Percentiles rank a stretch among this genome's conserved stretches.
phyloP scores from a whole-genome alignment of 1,284 basidiomycete genomes.

The Naganishia albida region DNA sequence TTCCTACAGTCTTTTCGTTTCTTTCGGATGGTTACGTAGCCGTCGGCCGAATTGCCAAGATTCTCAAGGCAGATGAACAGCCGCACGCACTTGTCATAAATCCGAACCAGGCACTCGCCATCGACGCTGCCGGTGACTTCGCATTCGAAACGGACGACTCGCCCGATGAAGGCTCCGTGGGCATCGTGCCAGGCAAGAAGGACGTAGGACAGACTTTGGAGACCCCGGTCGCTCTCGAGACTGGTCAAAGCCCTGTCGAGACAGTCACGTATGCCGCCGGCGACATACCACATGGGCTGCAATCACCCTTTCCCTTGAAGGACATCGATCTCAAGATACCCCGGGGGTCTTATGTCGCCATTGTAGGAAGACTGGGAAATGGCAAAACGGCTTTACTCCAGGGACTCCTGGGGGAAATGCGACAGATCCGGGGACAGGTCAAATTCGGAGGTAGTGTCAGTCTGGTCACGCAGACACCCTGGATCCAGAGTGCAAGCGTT shows the following conservation, averaged over 20 bases:
- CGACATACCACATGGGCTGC: not conserved
- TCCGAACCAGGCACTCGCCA: slow-evolving; percentile 56
- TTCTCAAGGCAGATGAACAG: slow-evolving; percentile 66
- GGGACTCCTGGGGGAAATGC: slow-evolving; percentile 74
- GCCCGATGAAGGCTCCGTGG: not conserved
- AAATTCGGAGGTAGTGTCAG: slow-evolving; percentile 65
- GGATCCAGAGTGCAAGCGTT: slow-evolving; percentile 71
- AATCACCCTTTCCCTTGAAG: slow-evolving; percentile 60
- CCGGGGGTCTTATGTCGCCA: slow-evolving; percentile 41
- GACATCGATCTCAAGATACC: slow-evolving; percentile 65
- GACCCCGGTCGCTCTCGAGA: not conserved
- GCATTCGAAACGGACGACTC: slow-evolving; percentile 63
- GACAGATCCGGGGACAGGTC: slow-evolving; percentile 62
- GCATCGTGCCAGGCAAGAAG: slow-evolving; percentile 28
- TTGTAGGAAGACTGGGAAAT: slow-evolving; percentile 46
- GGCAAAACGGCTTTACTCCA: slow-evolving; percentile 62
- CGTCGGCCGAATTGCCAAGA: slow-evolving; percentile 61
- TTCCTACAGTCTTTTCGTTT: slow-evolving; percentile 52
- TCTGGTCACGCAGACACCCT: slow-evolving; percentile 70
- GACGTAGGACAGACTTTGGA: slow-evolving; percentile 25
- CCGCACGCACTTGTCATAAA: slow-evolving; percentile 52
- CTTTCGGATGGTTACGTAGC: slow-evolving; percentile 66
- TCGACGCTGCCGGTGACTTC: slow-evolving; percentile 67
- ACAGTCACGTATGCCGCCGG: not conserved
- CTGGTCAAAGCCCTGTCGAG: not conserved